These are phyloP conservation scores for Sodiomyces alkalinus DNA, from an alignment of 2,329 filamentous ascomycete genomes.

Conservation along the genomic window DNA sequence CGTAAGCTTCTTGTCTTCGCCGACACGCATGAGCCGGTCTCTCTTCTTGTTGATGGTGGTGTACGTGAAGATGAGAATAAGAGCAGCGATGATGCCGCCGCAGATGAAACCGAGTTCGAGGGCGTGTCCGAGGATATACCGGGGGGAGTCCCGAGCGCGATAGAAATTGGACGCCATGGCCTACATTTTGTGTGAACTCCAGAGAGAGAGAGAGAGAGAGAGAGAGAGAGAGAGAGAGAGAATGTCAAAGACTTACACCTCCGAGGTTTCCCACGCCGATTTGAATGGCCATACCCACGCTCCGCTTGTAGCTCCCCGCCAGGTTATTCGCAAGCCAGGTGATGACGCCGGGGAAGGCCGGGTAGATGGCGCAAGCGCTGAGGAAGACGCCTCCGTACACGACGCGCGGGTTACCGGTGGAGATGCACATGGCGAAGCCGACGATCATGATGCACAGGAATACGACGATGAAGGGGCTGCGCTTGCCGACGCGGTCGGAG, in stretches of 20 bases:
- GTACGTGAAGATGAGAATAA: slow-evolving; percentile 34
- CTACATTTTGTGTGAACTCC: slow-evolving; percentile 10
- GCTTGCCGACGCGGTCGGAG: slow-evolving; percentile 38
- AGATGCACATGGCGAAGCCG: slow-evolving; percentile 47
- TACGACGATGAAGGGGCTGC: slow-evolving; percentile 38
- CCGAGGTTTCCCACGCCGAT: slow-evolving; percentile 46
- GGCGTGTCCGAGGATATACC: slow-evolving; percentile 33
- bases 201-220: neutral
- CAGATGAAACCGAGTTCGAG: slow-evolving; percentile 34
- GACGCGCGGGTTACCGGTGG: slow-evolving; percentile 38
- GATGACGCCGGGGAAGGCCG: slow-evolving; percentile 63
- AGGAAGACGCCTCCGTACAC: slow-evolving; percentile 66
- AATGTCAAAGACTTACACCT: slow-evolving; percentile 19
- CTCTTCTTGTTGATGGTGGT: slow-evolving; percentile 42
- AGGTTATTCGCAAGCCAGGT: slow-evolving; percentile 70
- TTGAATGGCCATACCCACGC: slow-evolving; percentile 48
- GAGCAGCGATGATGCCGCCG: slow-evolving; percentile 26
- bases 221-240: no score
- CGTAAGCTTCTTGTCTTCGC: slow-evolving; percentile 23
- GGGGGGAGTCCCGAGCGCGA: slow-evolving; percentile 30
- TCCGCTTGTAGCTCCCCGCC: slow-evolving; percentile 49
- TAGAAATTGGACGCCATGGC: slow-evolving; percentile 65
- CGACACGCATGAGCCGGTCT: slow-evolving; percentile 24
- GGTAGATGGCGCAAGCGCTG: slow-evolving; percentile 64
- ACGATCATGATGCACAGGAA: slow-evolving; percentile 37